These are phyloP conservation scores for Corylus avellana DNA, from an alignment of 306 rosid genomes.

Conservation along the genomic window DNA sequence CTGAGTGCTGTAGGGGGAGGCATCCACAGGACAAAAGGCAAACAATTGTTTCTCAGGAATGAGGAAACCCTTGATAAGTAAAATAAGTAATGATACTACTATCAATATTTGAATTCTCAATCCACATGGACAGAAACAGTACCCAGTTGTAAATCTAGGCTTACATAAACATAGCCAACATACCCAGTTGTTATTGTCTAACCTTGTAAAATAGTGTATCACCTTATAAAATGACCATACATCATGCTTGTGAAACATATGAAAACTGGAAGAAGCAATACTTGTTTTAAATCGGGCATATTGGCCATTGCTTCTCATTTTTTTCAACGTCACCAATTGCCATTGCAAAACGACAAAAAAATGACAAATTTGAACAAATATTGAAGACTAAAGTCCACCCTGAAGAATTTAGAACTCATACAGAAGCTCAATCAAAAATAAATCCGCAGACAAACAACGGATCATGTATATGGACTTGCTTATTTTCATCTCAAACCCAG, in stretches of 20 bases:
- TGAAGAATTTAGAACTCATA: slow-evolving; percentile 16
- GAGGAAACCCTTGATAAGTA: background rate
- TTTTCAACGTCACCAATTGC: background rate
- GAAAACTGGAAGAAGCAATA: background rate
- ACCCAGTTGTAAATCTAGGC: background rate
- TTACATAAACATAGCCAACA: too few relatives aligned
- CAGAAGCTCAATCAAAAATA: slow-evolving; percentile 30
- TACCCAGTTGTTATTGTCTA: too few relatives aligned
- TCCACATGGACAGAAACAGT: background rate
- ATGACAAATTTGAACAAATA: background rate
- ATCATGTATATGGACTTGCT: slow-evolving; percentile 40
- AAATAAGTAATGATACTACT: background rate
- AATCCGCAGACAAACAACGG: slow-evolving; percentile 21
- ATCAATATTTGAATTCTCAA: background rate
- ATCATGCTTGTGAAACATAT: background rate
- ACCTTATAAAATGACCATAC: background rate
- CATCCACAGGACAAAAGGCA: too few relatives aligned
- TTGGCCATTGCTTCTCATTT: background rate
- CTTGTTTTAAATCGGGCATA: background rate
- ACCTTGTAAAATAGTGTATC: background rate
- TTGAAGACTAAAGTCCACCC: slow-evolving; percentile 1
- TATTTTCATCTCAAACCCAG: slow-evolving; percentile 54
- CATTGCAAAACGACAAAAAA: background rate
- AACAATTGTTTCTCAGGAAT: background rate
- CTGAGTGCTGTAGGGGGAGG: too few relatives aligned